Base-by-base conservation (phyloP, 2,329 filamentous ascomycete species). In the Acephala macrosclerotiorum region DNA sequence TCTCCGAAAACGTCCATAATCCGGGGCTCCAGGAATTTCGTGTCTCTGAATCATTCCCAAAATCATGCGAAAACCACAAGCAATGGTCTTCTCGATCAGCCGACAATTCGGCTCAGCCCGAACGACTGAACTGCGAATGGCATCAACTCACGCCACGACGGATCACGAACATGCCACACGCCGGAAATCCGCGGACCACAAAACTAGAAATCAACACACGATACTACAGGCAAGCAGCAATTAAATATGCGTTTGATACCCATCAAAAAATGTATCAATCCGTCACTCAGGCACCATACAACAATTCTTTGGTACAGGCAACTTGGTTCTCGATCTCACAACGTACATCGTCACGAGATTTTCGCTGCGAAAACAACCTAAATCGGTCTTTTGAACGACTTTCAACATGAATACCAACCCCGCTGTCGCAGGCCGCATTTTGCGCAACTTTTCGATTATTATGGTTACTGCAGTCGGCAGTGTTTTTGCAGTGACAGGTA, bases 31-130 rank as follows among this genome's bases (percentile, higher is more conserved):
- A 25, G 8, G 12, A 49, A 25, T 49, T 18, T 20, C 20, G 2
- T 18, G 18, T 49, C 18, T 22, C 45, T 16, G 20, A 49, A 49
- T 22, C 12, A 49, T 49, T 49, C 18, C 20, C 38, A 42, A 16
- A 25, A 25, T 49, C 45, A 49, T 49, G 20, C 45, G 45, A 49
- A 49, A 49, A 5, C 3, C 22, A 18, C 18, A 25, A 49, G 45
- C 20, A 20, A 18, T 49, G 45, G 45, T 49, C 45, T 49, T 49
- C 20, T 49, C 29, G 9, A 25, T 49, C 45, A 18, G 45, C 45
- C 18, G 45, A 49, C 12, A 49, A 22, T 49, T 49, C 45, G 45
- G 45, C 45, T 49, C 45, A 49, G 45, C 45, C 45, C 45, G 45
- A 49, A 49, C 20, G 4, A 4, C 45, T 49, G 45, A 20, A 25